Evolutionary conservation across 352 stramenopile species (phyloP), one percentile per base, ranked within the genome.

Genomic region (Phytophthora europaea): DNA sequence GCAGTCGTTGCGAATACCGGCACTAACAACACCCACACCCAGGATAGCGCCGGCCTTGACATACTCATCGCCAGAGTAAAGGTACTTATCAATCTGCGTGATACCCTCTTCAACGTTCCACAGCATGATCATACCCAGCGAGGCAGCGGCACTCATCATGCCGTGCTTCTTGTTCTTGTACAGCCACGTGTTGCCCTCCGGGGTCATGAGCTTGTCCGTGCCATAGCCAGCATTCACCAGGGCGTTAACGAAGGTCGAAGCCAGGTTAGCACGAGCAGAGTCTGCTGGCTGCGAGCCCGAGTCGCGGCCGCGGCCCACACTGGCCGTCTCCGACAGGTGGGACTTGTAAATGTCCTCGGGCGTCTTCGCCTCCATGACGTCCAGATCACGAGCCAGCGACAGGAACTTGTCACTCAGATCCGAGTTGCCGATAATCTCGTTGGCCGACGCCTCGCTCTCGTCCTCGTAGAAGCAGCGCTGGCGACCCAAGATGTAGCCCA

Each of bases 161-260:
- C 98, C 98, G 72, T 99, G 97, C 82, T 99, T 98, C 81, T 99
- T 99, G 90, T 99, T 99, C 84, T 99, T 99, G 88, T 99, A 99
- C 31, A 99, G 77, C 98, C 98, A 99, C 57, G 97, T 97, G 76
- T 98, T 99, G 60, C 87, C 91, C 40, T 99, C 94, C 0, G 93
- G 92, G 0, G 92, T 97, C 79, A 98, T 93, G 18, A 98, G 81
- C 76, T 99, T 99, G 81, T 99, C 98, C 20, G 96, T 97, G 66
- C 98, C 90, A 81, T 99, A 99, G 3, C 98, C 98, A 40, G 97
- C 96, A 81, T 99, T 99, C 20, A 99, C 98, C 73, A 99, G 99
- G 38, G 97, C 98, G 78, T 99, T 99, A 23, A 99, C 98, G 82
- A 99, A 99, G 3, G 98, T 99, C 52, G 97, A 99, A 8, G 98